Percentiles rank a stretch among this genome's conserved stretches.
phyloP scores from a whole-genome alignment of 78 protist genomes.

The Dictyostelium intermedium region DNA sequence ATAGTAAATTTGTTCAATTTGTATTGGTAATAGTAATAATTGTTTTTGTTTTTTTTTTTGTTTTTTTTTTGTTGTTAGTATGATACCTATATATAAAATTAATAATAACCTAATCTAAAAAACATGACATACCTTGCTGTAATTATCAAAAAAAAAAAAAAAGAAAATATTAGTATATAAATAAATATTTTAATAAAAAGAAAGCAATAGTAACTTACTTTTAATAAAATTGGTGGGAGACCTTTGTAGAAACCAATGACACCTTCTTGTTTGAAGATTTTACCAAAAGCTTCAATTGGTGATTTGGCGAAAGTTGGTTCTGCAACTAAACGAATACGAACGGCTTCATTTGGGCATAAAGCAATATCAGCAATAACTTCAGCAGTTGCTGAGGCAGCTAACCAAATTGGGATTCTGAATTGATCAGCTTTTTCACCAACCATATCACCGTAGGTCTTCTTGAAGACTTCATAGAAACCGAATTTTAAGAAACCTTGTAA shows the following conservation, averaged over 20 bases:
- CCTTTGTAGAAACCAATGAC: conserved; percentile 72
- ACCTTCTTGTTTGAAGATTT: conserved; percentile 70
- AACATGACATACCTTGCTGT: background rate
- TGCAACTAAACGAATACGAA: conserved; percentile 81
- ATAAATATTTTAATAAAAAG: no score
- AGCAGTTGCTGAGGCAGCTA: conserved; percentile 90
- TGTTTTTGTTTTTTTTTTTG: no score
- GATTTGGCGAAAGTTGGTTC: conserved; percentile 75
- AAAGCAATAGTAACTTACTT: conserved; percentile 62
- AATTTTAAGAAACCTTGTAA: conserved; percentile 92
- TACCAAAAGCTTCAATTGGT: conserved; percentile 71
- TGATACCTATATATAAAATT: background rate
- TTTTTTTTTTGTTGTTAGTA: background rate
- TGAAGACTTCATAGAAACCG: conserved; percentile 95
- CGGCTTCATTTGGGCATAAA: conserved; percentile 90
- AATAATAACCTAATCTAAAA: background rate
- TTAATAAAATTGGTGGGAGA: conserved; percentile 88
- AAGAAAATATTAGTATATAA: background rate
- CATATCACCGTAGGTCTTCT: conserved; percentile 84
- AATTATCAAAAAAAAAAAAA: background rate
- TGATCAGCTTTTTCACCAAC: conserved; percentile 90
- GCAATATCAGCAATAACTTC: conserved; percentile 93
- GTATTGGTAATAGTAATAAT: no score
- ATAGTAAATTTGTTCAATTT: background rate
- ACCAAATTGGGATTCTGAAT: conserved; percentile 83